Conservation (phyloP, 1,139 yeast species). For the Saccharomyces hybrid region DNA sequence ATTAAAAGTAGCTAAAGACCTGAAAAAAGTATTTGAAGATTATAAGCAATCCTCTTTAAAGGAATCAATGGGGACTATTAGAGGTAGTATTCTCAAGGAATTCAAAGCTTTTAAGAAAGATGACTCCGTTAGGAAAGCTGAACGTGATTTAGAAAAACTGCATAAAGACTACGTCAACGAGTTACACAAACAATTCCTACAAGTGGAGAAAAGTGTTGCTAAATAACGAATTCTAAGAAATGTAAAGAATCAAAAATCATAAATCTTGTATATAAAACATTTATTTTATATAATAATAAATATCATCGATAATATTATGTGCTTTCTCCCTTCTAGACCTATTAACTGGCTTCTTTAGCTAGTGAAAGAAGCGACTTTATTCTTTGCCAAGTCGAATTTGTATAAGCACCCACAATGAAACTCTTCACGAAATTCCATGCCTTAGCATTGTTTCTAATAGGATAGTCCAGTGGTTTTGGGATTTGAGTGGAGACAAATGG, state of each 20-base stretch:
- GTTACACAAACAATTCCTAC: conserved; percentile 50
- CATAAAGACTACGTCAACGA: conserved; percentile 58
- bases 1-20: conserved; percentile 46
- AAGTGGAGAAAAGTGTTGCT: conserved; percentile 45
- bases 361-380: conserved; percentile 46
- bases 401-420: conserved; percentile 83
- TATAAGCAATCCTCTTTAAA: conserved; percentile 49
- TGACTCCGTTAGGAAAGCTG: conserved; percentile 47
- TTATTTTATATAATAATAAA: conserved; percentile 1
- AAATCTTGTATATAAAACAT: neutral
- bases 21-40: conserved; percentile 59
- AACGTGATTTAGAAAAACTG: conserved; percentile 55
- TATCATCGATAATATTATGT: neutral
- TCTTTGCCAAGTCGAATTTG: conserved; percentile 59
- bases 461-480: conserved; percentile 86
- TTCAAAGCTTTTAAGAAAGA: conserved; percentile 50
- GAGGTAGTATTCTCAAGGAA: conserved; percentile 54
- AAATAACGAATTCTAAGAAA: neutral
- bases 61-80: conserved; percentile 50
- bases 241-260: neutral
- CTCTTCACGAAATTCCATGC: conserved; percentile 86
- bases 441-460: conserved; percentile 66
- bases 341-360: conserved; percentile 34
- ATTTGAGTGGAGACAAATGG: conserved; percentile 73
- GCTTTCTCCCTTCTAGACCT: neutral